Base-by-base conservation (phyloP, 805 yeast genomes). In the Starmera dryadoides region DNA sequence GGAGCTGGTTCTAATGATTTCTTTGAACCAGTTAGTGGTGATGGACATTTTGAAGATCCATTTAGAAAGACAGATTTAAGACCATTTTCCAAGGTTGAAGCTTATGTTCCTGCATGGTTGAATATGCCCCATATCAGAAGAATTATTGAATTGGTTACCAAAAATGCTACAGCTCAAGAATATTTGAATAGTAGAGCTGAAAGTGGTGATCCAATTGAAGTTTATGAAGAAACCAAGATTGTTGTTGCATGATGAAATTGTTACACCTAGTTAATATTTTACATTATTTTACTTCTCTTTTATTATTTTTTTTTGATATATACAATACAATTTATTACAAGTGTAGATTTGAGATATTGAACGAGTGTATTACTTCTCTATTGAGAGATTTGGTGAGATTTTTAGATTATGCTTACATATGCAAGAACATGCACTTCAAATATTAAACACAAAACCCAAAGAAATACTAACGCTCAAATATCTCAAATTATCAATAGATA, bases 91-190 rank as follows among this genome's bases (percentile, higher is more conserved):
- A 68, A 85, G 56, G 81, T 82, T 51, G 87, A 86, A 66, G 88
- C 95, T 15, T 93, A 89, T 56, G 91, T 93, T 45, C 98, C 98
- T 30, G 89, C 95, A 1, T 86, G 94, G 86, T 69, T 93, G 63
- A 85, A 82, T 50, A 77, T 89, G 47, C 98, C 98, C 33, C 81
- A 77, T 31, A 81, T 94, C 29, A 83, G 94, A 67, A 74, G 93
- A 62, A 79, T 93, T 35, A 86, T 89, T 30, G 96, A 89, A 59
- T 69, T 93, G 50, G 91, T 84, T 35, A 86, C 95, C 11, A 81
- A 79, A 62, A 83, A 82, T 56, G 94, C 91, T 15, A 71, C 83
- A 18, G 86, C 72, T 12, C 86, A 79, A 58, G 85, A 80, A 45
- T 56, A 45, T 50, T 49, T 46, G 37, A 49, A 52, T 60, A 43